A percentile compares a stretch with the other conserved stretches of the same genome.
These are phyloP conservation scores for Fusarium pilosicola DNA, from an alignment of 2,329 filamentous ascomycete species.

Conservation along the genomic window DNA sequence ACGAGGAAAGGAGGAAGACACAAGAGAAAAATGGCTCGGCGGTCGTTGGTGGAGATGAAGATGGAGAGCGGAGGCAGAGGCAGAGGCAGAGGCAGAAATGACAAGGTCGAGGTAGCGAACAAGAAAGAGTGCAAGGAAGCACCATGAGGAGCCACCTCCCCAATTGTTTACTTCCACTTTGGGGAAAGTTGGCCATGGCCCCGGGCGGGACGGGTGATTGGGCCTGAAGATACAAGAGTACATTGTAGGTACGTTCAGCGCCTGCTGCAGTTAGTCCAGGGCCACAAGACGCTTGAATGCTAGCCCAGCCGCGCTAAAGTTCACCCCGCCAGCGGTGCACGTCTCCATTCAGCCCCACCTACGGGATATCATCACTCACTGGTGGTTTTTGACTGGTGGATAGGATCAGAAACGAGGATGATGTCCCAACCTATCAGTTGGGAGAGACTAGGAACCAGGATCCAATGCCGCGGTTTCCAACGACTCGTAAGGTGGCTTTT, in stretches of 20 bases:
- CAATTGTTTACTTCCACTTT: conserved; percentile 43
- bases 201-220: conserved; percentile 36
- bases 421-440: conserved; percentile 32
- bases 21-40: conserved; percentile 28
- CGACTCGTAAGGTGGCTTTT: conserved; percentile 14
- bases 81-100: conserved; percentile 10
- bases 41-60: conserved; percentile 29
- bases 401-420: conserved; percentile 1
- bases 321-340: conserved; percentile 14
- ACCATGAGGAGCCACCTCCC: conserved; percentile 1
- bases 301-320: conserved; percentile 12
- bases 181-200: conserved; percentile 30
- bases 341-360: neutral
- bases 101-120: conserved; percentile 24
- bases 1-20: conserved; percentile 27
- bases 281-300: conserved; percentile 21
- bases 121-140: conserved; percentile 14
- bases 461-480: conserved; percentile 24
- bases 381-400: conserved; percentile 32
- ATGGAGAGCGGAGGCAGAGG: conserved; percentile 26
- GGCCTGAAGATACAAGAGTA: conserved; percentile 17
- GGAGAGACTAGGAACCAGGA: conserved; percentile 22
- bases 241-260: conserved; percentile 28
- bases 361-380: conserved; percentile 25
- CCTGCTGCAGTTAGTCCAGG: conserved; percentile 6